phyloP scores from a whole-genome alignment of 768 basidiomycete species.

The Lactarius pseudohatsudake region DNA sequence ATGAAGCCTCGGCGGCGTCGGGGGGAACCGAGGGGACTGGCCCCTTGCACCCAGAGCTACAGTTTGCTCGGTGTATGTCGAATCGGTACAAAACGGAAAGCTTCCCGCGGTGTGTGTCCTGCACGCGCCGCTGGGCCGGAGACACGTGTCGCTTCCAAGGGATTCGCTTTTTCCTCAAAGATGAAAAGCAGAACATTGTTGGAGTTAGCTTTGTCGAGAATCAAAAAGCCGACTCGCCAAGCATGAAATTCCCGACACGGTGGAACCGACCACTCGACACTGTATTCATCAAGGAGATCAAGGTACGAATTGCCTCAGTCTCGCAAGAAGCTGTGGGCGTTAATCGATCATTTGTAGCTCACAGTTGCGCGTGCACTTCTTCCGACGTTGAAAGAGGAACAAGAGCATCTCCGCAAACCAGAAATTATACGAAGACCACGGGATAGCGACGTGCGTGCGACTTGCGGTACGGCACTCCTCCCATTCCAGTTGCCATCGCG shows the following conservation, averaged over 20 bases:
- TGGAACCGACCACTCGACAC: constrained; percentile 64
- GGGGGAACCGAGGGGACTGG: constrained; percentile 33
- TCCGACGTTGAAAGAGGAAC: constrained; percentile 63
- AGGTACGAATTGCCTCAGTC: constrained; percentile 45
- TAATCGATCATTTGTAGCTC: constrained; percentile 41
- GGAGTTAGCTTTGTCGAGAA: constrained; percentile 71
- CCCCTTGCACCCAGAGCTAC: constrained; percentile 61
- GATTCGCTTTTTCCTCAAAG: constrained; percentile 76
- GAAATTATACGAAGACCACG: constrained; percentile 70
- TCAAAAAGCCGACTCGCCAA: constrained; percentile 55
- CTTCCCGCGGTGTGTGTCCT: constrained; percentile 80
- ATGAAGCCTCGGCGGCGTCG: constrained; percentile 34
- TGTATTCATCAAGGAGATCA: constrained; percentile 55
- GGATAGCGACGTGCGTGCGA: constrained; percentile 80
- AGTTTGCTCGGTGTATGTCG: constrained; percentile 83
- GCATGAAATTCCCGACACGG: constrained; percentile 59
- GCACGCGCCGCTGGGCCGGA: constrained; percentile 84
- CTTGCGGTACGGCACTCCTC: constrained; percentile 61
- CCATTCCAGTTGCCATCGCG: constrained; percentile 2
- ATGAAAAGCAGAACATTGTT: constrained; percentile 54
- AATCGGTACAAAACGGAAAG: constrained; percentile 69
- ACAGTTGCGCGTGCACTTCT: constrained; percentile 69
- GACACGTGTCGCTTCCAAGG: constrained; percentile 86
- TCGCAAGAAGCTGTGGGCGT: background rate
- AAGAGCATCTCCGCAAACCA: constrained; percentile 53